phyloP scores from a whole-genome alignment of 148 eudicot genomes.

The Dianthus caryophyllus region DNA sequence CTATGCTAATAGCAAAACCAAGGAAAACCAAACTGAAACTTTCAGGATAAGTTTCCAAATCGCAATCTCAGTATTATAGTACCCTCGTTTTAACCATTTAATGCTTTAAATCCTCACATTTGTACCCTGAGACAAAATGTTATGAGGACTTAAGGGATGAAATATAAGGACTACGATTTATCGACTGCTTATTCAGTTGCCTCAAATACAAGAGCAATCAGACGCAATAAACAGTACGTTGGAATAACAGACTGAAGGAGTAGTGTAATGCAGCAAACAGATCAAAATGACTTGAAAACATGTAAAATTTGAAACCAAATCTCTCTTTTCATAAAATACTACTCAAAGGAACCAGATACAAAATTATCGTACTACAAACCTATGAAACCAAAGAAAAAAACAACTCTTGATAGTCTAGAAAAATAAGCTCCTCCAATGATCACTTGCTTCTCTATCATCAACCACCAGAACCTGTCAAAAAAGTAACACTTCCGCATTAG shows the following conservation, averaged over 20 bases:
- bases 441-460: conserved; percentile 2
- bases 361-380: conserved; percentile 11
- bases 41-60: too few species aligned
- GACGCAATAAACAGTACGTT: background rate
- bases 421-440: conserved; percentile 1
- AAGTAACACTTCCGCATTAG: background rate
- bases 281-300: background rate
- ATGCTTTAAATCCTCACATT: too few species aligned
- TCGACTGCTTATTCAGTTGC: too few species aligned
- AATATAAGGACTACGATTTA: too few species aligned
- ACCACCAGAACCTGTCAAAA: background rate
- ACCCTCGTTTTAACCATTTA: too few species aligned
- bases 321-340: background rate
- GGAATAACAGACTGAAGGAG: background rate
- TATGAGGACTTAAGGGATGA: too few species aligned
- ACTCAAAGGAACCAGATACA: background rate
- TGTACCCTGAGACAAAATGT: too few species aligned
- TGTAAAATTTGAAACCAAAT: background rate
- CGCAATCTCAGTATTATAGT: too few species aligned
- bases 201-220: background rate
- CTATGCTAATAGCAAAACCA: too few species aligned
- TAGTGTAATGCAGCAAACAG: background rate
- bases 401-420: background rate
- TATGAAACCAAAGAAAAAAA: background rate
- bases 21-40: too few species aligned